Evolutionary conservation across 129 eudicot species (phyloP), one percentile per base, ranked within the genome.

Genomic region (Flaveria ramosissima): DNA sequence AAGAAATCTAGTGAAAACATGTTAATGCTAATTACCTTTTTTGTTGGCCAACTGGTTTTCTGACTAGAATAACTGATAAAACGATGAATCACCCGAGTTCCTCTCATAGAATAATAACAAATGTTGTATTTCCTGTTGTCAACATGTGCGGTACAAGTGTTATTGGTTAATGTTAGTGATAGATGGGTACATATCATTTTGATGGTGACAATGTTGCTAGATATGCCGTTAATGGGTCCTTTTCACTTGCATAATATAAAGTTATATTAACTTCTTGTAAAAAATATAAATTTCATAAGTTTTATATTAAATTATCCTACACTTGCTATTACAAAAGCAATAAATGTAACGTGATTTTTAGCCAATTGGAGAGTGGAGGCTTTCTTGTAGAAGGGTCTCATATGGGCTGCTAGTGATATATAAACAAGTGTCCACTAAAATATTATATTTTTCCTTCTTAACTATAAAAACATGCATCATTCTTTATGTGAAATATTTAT

Each of bases 371-470:
- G 39, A 24, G 66, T 60, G 66, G 17, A 24, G 66, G 66, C 66
- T 60, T 60, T 64, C 45, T 16, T 26, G 68, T 11, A 13, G 7
- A 36, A 36, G 7, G n/a, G 47, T 41, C 24, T 65, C 15, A n/a
- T 15, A 30, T 65, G 50, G 71, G 27, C 71, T 39, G 71, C 71
- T 48, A 65, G 71, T 24, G 15, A 65, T n/a, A 65, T 65, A 9
- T 26, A 24, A 65, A 65, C 71, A 65, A 65, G 71, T 65, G 50
- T 65, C 48, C 50, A 65, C 71, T 65, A 65, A 65, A 65, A 45
- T 50, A 36, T 19, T 9, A 67, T 16, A 16, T 39, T 3, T 45
- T 45, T 45, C 1, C 1, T 36, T 32, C 1, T 5, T 32, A 32
- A 32, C 7, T 45, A 45, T 45, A 45, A 45, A 45, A 2, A 45